Evolutionary conservation across 257 asterid genomes (phyloP).

Genomic region (Nicotiana tabacum): DNA sequence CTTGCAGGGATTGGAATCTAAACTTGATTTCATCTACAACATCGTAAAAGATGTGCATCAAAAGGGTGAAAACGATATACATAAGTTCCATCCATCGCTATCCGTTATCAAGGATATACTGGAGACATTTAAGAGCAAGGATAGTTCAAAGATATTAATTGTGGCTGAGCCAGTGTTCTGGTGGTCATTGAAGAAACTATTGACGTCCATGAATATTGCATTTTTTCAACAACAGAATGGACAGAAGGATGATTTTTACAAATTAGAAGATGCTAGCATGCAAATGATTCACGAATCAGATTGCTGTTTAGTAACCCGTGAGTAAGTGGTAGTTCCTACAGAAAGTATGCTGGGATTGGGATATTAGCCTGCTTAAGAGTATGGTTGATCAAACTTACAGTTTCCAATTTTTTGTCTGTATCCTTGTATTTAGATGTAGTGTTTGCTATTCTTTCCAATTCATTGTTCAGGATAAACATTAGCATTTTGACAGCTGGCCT

Average conservation of each 20-base stretch:
- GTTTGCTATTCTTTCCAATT: background rate
- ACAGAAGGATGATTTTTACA: constrained; percentile 14
- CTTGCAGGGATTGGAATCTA: constrained; percentile 36
- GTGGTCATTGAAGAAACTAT: constrained; percentile 49
- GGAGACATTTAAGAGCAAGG: constrained; percentile 22
- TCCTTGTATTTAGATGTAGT: background rate
- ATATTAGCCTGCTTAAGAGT: background rate
- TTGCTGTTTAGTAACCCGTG: constrained; percentile 50
- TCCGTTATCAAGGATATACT: constrained; percentile 42
- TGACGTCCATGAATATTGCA: constrained; percentile 44
- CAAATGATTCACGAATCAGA: constrained; percentile 29
- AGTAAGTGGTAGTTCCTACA: constrained; percentile 39
- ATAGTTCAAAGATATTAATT: constrained; percentile 34
- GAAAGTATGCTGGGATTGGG: constrained; percentile 7
- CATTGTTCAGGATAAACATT: background rate
- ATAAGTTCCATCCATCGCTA: constrained; percentile 47
- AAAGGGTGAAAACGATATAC: constrained; percentile 41
- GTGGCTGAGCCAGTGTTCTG: constrained; percentile 53
- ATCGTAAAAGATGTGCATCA: constrained; percentile 35
- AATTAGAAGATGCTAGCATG: constrained; percentile 18
- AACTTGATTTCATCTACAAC: constrained; percentile 38
- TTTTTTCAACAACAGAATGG: constrained; percentile 27
- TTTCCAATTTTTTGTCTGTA: background rate
- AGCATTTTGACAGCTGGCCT: constrained; percentile 2
- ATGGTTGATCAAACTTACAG: background rate